Conservation (phyloP, 2,329 filamentous ascomycete species). For the Ceratocystis cubensis region DNA sequence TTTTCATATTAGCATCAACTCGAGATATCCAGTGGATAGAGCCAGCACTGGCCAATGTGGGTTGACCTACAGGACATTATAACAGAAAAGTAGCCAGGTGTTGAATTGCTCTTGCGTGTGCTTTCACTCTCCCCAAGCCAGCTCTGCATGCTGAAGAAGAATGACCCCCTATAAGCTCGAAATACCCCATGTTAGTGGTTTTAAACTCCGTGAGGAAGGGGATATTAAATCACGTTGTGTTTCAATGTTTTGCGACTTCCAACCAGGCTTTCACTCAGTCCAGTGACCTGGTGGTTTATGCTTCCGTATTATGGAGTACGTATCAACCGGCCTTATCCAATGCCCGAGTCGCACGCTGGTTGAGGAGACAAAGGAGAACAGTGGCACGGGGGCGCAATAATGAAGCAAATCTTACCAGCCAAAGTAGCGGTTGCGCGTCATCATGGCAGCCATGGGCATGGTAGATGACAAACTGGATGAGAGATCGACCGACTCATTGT, state of each 20-base stretch:
- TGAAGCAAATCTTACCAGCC: constrained; percentile 41
- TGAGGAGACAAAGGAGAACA: too few species aligned
- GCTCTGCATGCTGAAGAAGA: constrained; percentile 61
- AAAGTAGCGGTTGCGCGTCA: constrained; percentile 74
- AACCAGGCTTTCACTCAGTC: too few species aligned
- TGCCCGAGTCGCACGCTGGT: too few species aligned
- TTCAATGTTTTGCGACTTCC: background rate
- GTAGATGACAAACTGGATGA: constrained; percentile 60
- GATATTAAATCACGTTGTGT: background rate
- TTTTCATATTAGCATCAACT: background rate
- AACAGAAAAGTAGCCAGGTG: constrained; percentile 59
- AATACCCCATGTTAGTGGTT: background rate
- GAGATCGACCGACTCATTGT: constrained; percentile 52
- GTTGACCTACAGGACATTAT: constrained; percentile 59
- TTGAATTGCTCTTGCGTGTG: constrained; percentile 48
- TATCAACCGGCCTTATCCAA: too few species aligned
- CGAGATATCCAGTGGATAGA: background rate
- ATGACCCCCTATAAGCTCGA: constrained; percentile 44
- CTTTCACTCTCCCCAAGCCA: constrained; percentile 67
- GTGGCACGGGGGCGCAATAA: too few species aligned
- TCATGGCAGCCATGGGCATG: constrained; percentile 91
- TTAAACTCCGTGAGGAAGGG: constrained; percentile 9
- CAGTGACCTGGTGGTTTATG: too few species aligned
- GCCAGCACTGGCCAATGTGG: too few species aligned
- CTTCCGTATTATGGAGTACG: too few species aligned